Percentiles rank a stretch among this genome's conserved stretches.
Conservation (phyloP, 306 rosid species). For the Malus asiatica region DNA sequence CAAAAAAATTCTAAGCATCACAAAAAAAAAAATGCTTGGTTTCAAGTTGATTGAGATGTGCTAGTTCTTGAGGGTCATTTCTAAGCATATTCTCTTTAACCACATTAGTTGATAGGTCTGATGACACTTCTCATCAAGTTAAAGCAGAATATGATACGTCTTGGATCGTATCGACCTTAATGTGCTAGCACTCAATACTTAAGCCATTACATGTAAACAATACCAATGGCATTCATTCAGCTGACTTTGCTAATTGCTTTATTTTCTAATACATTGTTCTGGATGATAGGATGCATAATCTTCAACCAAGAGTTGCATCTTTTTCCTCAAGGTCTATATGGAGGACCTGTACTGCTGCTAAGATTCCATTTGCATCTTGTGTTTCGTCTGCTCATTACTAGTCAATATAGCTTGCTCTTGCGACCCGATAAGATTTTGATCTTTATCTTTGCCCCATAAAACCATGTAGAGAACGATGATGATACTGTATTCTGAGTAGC, state of each 20-base stretch:
- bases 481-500: slow-evolving; percentile 30
- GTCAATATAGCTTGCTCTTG: not conserved
- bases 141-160: not conserved
- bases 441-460: slow-evolving; percentile 38
- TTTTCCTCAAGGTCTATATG: not conserved
- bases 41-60: not conserved
- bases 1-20: not conserved
- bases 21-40: not conserved
- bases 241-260: not conserved
- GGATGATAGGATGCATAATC: not conserved
- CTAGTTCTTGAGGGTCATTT: not conserved
- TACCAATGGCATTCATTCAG: not conserved
- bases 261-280: not conserved
- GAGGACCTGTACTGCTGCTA: slow-evolving; percentile 5
- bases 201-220: not conserved
- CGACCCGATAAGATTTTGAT: slow-evolving; percentile 15
- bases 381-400: slow-evolving; percentile 3
- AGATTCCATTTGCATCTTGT: slow-evolving; percentile 4
- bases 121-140: not conserved
- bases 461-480: slow-evolving; percentile 34
- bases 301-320: not conserved
- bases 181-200: not conserved
- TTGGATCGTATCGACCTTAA: not conserved
- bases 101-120: not conserved
- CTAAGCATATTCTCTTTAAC: not conserved